Percentiles rank a stretch among this genome's conserved stretches.
Evolutionary conservation across 495 filamentous ascomycete species (phyloP).

Genomic region (Neurospora africana): DNA sequence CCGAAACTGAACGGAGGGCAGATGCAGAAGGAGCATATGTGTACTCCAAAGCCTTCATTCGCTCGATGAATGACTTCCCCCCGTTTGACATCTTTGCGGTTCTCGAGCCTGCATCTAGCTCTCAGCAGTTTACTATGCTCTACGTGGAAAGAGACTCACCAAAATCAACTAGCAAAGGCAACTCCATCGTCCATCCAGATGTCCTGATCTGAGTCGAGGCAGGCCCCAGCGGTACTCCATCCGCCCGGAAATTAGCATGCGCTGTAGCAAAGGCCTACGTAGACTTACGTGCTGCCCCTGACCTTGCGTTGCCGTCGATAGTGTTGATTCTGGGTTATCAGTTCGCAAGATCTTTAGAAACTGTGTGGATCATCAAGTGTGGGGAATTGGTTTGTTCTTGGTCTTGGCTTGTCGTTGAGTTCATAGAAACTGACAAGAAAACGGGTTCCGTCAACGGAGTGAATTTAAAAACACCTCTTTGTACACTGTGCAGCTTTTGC

Average conservation of each 20-base stretch:
- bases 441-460: background rate
- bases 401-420: background rate
- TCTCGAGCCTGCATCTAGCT: background rate
- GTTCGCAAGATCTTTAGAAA: background rate
- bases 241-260: background rate
- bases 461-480: background rate
- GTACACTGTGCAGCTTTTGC: background rate
- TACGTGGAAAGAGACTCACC: background rate
- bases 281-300: background rate
- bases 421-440: background rate
- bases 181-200: background rate
- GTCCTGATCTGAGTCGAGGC: background rate
- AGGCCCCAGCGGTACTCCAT: background rate
- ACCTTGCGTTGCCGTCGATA: background rate
- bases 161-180: background rate
- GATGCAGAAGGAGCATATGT: background rate
- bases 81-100: background rate
- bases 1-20: background rate
- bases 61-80: background rate
- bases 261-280: background rate
- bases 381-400: background rate
- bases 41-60: background rate
- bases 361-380: background rate
- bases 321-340: background rate
- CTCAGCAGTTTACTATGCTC: background rate